Evolutionary conservation across 208 protist species (phyloP), one percentile per base, ranked within the genome.

Genomic region (Crithidia bombi): DNA sequence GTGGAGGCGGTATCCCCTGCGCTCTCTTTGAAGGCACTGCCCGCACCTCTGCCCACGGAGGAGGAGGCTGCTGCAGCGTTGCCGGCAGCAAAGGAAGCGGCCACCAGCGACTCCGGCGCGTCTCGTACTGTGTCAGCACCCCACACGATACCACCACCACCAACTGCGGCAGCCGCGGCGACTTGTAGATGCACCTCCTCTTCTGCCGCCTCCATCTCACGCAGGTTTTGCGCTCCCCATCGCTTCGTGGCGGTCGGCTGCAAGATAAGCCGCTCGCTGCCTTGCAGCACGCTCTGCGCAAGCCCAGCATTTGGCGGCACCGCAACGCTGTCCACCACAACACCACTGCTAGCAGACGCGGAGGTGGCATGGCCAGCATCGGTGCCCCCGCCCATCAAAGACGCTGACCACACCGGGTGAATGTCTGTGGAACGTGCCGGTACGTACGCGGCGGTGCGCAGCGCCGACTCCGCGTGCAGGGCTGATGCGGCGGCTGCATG

Each of bases 361-460:
- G n/a, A n/a, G n/a, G n/a, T n/a, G n/a, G n/a, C n/a, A n/a, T n/a
- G n/a, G n/a, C n/a, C n/a, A n/a, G n/a, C n/a, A n/a, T n/a, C n/a
- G n/a, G 52, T 30, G 43, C 54, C 10, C 36, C 30, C 26, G 47
- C 49, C 43, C 56, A 49, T 6, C 59, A 35, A 30, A 39, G 58
- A 52, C 5, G 69, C 30, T 21, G 71, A 62, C 65, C 65, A 70
- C 21, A 49, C 39, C 2, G 51, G 65, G 2, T 32, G 65, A 15
- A 63, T 50, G 56, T 85, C 64, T 15, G 57, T 69, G 21, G 69
- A 41, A 19, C 69, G 57, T 33, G 49, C 47, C 0, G 73, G 65
- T 5, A 52, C 68, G 55, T 87, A 87, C 9, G 78, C 79, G 28
- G 79, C 76, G 1, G 74, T 85, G 19, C 71, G 69, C 36, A 87